A percentile compares a stretch with the other conserved stretches of the same genome.
Evolutionary conservation across 257 asterid genomes (phyloP).

Genomic region (Gentiana straminea): DNA sequence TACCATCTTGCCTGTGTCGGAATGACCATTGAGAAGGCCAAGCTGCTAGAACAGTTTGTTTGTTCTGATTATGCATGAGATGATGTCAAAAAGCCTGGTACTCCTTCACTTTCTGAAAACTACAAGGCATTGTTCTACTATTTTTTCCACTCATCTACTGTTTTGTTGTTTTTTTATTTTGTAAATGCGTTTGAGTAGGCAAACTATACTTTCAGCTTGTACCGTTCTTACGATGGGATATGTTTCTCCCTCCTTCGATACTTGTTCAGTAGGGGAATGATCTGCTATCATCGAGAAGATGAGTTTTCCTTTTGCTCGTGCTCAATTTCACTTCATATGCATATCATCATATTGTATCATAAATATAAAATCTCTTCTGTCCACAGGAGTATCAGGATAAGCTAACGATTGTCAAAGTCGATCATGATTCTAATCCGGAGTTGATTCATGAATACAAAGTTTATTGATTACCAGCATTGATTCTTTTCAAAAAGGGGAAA

Average conservation of each 20-base stretch:
- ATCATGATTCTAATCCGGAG: constrained; percentile 67
- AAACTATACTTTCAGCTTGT: neutral
- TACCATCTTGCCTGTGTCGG: constrained; percentile 64
- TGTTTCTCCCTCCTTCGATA: no score
- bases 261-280: no score
- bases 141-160: no score
- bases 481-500: constrained; percentile 62
- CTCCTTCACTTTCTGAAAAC: constrained; percentile 12
- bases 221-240: no score
- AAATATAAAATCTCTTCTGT: neutral
- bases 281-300: no score
- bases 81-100: constrained; percentile 24
- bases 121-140: constrained; percentile 23
- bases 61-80: constrained; percentile 42
- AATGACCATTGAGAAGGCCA: constrained; percentile 41
- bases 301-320: neutral
- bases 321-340: neutral
- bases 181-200: no score
- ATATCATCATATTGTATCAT: neutral
- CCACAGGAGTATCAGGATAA: constrained; percentile 62
- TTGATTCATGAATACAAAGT: constrained; percentile 77
- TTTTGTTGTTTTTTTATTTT: no score
- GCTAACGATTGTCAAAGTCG: constrained; percentile 60
- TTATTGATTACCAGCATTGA: constrained; percentile 70
- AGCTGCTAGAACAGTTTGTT: constrained; percentile 29